Evolutionary conservation across 1,139 yeast genomes (phyloP), one percentile per base, ranked within the genome.

Genomic region (Ashbya aceris): DNA sequence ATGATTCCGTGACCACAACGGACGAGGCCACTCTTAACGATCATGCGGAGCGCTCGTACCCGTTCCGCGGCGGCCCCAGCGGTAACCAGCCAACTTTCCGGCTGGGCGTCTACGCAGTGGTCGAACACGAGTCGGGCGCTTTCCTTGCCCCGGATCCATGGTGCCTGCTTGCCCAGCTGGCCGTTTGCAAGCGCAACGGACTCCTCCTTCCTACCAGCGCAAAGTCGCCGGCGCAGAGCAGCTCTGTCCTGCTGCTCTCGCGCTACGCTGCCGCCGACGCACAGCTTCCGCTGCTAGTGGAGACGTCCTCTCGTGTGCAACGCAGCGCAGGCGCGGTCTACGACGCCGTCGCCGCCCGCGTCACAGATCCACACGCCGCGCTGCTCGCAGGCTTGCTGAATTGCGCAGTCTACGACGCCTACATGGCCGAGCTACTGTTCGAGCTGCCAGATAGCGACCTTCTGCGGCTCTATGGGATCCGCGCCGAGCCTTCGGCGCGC

Each of bases 91-190:
- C 44, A n/a, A 42, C 46, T 7, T 50, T 51, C 35, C 42, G 48
- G 9, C 41, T 53, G n/a, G 54, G 54, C 7, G 54, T 51, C 2
- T 52, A 53, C 41, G 48, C 49, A 14, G 42, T 46, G 2, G 38
- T 39, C 14, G 49, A 53, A n/a, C 27, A 44, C 1, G 32, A 38
- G 8, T 38, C 48, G 1, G 36, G 42, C 7, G 27, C 43, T 12
- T 30, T 47, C 8, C 30, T 53, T 32, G 52, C 58, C 1, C 41
- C 52, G 7, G 58, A 53, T 43, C 58, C 58, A 9, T 44, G 48
- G 46, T 53, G 58, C 38, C 42, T 53, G 34, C 52, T 45, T 43
- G 49, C 52, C 11, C 53, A 52, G 41, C 42, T 53, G 8, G 41
- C 52, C 2, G 40, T 53, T 12, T 49, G 54, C 41, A 46, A 48